Percentiles rank a stretch among this genome's conserved stretches.
These are phyloP conservation scores for Ceratobasidium sp. DNA, from an alignment of 1,284 basidiomycete species.

Conservation along the genomic window DNA sequence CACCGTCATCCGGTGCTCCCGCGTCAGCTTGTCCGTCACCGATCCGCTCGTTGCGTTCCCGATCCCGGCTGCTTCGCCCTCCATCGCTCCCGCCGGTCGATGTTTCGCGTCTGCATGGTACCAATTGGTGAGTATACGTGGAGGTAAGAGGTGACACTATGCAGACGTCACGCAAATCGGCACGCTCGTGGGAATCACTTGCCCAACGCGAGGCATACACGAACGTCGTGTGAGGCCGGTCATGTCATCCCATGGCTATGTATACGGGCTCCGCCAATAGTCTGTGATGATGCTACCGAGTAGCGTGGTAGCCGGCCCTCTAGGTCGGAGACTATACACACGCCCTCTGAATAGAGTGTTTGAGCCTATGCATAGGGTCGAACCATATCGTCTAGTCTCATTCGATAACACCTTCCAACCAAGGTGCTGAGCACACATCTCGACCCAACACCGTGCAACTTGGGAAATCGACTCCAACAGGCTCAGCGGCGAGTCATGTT, in stretches of 20 bases:
- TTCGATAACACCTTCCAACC: conserved; percentile 4
- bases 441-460: too few relatives aligned
- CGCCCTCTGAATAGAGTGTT: background rate
- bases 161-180: background rate
- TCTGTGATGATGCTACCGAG: too few relatives aligned
- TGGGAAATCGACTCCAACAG: background rate
- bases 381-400: background rate
- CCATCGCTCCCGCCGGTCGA: conserved; percentile 63
- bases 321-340: background rate
- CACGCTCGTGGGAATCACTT: conserved; percentile 29
- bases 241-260: background rate
- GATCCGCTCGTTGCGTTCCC: conserved; percentile 76
- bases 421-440: conserved; percentile 21
- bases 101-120: conserved; percentile 78
- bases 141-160: conserved; percentile 13
- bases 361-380: background rate
- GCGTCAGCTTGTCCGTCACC: conserved; percentile 74
- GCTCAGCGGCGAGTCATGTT: too few relatives aligned
- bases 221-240: background rate
- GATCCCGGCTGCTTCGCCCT: conserved; percentile 71
- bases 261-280: background rate
- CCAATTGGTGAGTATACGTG: background rate
- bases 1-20: conserved; percentile 89
- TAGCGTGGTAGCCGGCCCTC: too few relatives aligned
- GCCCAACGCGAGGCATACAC: conserved; percentile 22